phyloP scores from a whole-genome alignment of 768 basidiomycete genomes.

The Xerocomus brunneocitrinus region DNA sequence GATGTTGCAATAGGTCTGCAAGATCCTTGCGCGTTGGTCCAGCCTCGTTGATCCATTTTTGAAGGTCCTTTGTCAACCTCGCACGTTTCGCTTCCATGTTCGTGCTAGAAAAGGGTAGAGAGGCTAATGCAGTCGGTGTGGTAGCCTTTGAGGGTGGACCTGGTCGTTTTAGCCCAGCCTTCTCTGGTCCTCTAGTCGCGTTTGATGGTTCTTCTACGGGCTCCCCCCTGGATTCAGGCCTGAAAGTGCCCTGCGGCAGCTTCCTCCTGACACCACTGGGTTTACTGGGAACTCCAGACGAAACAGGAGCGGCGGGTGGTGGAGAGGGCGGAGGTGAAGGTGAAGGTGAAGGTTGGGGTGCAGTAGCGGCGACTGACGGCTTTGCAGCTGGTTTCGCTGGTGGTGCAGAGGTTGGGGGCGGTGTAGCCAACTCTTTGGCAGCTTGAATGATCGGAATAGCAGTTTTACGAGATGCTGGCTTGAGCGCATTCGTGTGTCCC shows the following conservation, averaged over 20 bases:
- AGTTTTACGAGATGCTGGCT: slow-evolving; percentile 83
- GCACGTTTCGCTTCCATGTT: slow-evolving; percentile 49
- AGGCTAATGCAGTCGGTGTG: slow-evolving; percentile 30
- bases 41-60: slow-evolving; percentile 82
- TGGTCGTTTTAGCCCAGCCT: slow-evolving; percentile 44
- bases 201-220: slow-evolving; percentile 31
- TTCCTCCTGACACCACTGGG: slow-evolving; percentile 66
- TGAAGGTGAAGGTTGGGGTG: slow-evolving; percentile 27
- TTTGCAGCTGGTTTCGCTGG: slow-evolving; percentile 29
- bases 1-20: slow-evolving; percentile 76
- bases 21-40: slow-evolving; percentile 84
- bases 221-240: slow-evolving; percentile 44
- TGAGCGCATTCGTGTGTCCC: slow-evolving; percentile 80
- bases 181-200: slow-evolving; percentile 32
- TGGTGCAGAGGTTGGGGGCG: slow-evolving; percentile 25
- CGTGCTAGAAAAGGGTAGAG: slow-evolving; percentile 32
- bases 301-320: slow-evolving; percentile 34
- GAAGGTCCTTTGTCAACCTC: slow-evolving; percentile 69
- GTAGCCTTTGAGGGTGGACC: slow-evolving; percentile 31
- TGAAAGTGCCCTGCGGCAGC: slow-evolving; percentile 53
- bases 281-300: slow-evolving; percentile 37
- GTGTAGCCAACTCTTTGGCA: slow-evolving; percentile 51
- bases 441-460: slow-evolving; percentile 88
- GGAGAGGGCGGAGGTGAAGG: slow-evolving; percentile 45
- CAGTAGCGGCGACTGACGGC: slow-evolving; percentile 14